A percentile compares a stretch with the other conserved stretches of the same genome.
phyloP scores from a whole-genome alignment of 108 stramenopile species.

The Epithemia pelagica region DNA sequence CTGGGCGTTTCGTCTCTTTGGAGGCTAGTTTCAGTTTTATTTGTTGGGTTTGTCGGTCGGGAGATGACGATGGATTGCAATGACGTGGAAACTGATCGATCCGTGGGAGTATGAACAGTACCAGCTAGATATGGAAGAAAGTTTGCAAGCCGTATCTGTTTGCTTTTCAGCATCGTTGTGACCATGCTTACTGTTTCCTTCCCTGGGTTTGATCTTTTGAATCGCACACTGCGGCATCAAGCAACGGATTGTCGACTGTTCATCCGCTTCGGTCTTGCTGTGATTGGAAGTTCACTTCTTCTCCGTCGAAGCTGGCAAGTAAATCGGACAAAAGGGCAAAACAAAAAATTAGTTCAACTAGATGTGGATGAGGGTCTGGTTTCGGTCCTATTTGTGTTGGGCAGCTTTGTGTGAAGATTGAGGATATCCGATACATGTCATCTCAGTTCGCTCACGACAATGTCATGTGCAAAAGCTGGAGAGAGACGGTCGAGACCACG shows the following conservation, averaged over 20 bases:
- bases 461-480: no score
- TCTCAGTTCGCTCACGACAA: no score
- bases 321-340: conserved; percentile 12
- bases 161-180: conserved; percentile 6
- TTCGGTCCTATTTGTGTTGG: conserved; percentile 22
- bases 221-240: background rate
- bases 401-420: conserved; percentile 25
- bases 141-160: conserved; percentile 32
- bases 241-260: background rate
- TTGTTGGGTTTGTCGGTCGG: conserved; percentile 33
- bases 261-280: conserved; percentile 9
- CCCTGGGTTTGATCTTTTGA: background rate
- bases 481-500: no score
- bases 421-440: no score
- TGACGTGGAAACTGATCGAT: conserved; percentile 45
- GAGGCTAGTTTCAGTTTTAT: conserved; percentile 14
- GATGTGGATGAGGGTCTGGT: conserved; percentile 27
- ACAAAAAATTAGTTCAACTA: conserved; percentile 4
- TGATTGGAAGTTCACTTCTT: conserved; percentile 6
- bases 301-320: conserved; percentile 26
- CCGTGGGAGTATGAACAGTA: conserved; percentile 43
- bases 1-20: conserved; percentile 2
- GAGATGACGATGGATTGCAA: conserved; percentile 76
- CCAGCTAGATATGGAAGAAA: conserved; percentile 55
- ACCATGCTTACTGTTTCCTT: background rate